A percentile compares a stretch with the other conserved stretches of the same genome.
Evolutionary conservation across 345 rosid species (phyloP).

Genomic region (Citrus unshiu): DNA sequence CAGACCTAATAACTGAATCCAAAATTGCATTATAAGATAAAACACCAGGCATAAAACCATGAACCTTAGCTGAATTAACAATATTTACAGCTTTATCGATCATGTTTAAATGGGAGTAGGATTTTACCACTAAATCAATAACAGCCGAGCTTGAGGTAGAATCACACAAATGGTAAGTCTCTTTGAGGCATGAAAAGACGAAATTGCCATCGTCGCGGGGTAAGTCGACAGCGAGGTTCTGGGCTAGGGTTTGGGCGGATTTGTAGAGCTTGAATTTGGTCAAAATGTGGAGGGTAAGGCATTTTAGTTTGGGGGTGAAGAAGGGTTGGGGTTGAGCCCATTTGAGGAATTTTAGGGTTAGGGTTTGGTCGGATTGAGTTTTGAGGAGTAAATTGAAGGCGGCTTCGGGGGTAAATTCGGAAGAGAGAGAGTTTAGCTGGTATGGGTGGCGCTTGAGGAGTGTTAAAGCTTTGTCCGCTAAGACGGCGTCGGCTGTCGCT

Average conservation of each 20-base stretch:
- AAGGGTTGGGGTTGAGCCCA: slow-evolving; percentile 69
- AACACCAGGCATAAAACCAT: slow-evolving; percentile 93
- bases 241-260: slow-evolving; percentile 65
- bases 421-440: slow-evolving; percentile 48
- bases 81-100: slow-evolving; percentile 59
- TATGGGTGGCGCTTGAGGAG: slow-evolving; percentile 61
- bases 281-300: slow-evolving; percentile 72
- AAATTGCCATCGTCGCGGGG: slow-evolving; percentile 42
- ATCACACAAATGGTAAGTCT: slow-evolving; percentile 50
- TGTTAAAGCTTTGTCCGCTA: slow-evolving; percentile 58
- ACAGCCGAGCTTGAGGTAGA: slow-evolving; percentile 87
- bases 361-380: slow-evolving; percentile 50
- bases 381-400: slow-evolving; percentile 61
- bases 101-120: slow-evolving; percentile 58
- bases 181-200: slow-evolving; percentile 59
- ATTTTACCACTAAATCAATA: slow-evolving; percentile 79
- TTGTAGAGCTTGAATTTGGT: slow-evolving; percentile 83
- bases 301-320: slow-evolving; percentile 67
- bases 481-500: slow-evolving; percentile 36
- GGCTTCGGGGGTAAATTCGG: slow-evolving; percentile 68
- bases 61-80: slow-evolving; percentile 48
- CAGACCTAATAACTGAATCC: slow-evolving; percentile 66
- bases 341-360: slow-evolving; percentile 51
- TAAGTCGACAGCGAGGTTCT: slow-evolving; percentile 47
- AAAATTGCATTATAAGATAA: slow-evolving; percentile 78